These are phyloP conservation scores for Heterobasidion irregulare DNA, from an alignment of 1,284 basidiomycete species.

Conservation along the genomic window DNA sequence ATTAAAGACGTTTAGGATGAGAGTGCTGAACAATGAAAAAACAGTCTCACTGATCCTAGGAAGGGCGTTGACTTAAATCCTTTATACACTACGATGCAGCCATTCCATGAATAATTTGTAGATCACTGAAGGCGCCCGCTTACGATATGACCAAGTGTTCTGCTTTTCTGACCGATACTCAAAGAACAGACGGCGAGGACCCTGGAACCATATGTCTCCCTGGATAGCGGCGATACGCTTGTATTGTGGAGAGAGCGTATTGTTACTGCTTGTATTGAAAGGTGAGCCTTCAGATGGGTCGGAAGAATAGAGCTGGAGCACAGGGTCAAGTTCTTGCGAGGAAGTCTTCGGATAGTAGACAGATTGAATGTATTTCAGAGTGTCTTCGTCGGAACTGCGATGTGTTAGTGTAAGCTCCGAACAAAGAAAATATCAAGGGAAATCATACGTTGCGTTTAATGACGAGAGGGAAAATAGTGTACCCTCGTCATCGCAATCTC, in stretches of 20 bases:
- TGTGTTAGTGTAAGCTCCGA: too few relatives aligned
- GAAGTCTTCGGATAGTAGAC: constrained; percentile 15
- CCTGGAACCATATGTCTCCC: constrained; percentile 25
- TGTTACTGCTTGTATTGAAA: constrained; percentile 22
- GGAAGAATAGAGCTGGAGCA: constrained; percentile 18
- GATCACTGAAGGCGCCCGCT: not conserved
- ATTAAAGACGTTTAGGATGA: not conserved
- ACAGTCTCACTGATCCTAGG: constrained; percentile 2
- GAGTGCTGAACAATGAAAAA: not conserved
- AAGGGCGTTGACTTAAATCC: not conserved
- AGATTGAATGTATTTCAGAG: constrained; percentile 2
- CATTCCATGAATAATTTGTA: not conserved
- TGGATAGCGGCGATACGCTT: constrained; percentile 25
- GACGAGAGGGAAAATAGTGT: constrained; percentile 37
- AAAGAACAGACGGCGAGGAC: constrained; percentile 22
- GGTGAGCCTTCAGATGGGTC: constrained; percentile 23
- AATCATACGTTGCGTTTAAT: constrained; percentile 31
- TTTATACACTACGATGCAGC: not conserved
- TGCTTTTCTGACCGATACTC: constrained; percentile 11
- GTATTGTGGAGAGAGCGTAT: constrained; percentile 25
- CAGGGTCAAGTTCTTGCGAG: constrained; percentile 8
- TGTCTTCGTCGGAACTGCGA: constrained; percentile 6
- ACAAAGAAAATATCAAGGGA: too few relatives aligned
- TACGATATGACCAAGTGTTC: constrained; percentile 1
- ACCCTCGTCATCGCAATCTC: constrained; percentile 45